Evolutionary conservation across 495 filamentous ascomycete genomes (phyloP), one percentile per base, ranked within the genome.

Genomic region (Lasiosphaeriaceae sp.): DNA sequence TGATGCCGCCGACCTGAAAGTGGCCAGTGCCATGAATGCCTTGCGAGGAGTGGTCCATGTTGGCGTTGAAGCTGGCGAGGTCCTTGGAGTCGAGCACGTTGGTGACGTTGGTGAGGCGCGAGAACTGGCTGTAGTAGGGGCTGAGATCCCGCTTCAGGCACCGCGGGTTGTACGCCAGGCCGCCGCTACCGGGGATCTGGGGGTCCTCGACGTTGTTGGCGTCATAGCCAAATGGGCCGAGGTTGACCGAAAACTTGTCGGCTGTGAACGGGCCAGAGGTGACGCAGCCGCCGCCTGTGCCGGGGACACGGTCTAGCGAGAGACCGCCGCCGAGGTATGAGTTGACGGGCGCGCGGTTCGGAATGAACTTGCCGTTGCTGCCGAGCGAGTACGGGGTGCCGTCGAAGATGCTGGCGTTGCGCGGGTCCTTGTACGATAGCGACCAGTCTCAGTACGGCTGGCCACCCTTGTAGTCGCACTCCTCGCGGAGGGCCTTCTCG

Each of bases 391-490:
- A 70, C 60, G 49, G 26, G 12, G 21, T 56, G 35, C 2, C 68
- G 68, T 47, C 68, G 35, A 56, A 50, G 31, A 56, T 20, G 54
- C 45, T 11, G 29, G 24, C 21, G 19, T 39, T 50, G 29, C 29
- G 34, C 29, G 20, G 16, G 29, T 51, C 49, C 34, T 39, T 35
- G 17, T 34, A 56, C 2, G 45, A 49, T 16, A 35, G 8, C 12
- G 82, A 82, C 60, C 31, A 56, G 34, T 56, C 51, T 35, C 51
- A 53, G 37, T 53, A 56, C 7, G 57, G 61, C 49, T 62, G 61
- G 46, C 58, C 59, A 47, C 84, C 84, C 3, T 62, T 78, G 62
- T 86, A 89, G 29, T 82, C 82, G 67, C 87, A 89, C 60, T 89
- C 84, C 8, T 82, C 72, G 20, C 82, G 77, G 2, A 89, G 74